A percentile compares a stretch with the other conserved stretches of the same genome.
These are phyloP conservation scores for Bipolaris zeicola DNA, from an alignment of 2,329 filamentous ascomycete species.

Conservation along the genomic window DNA sequence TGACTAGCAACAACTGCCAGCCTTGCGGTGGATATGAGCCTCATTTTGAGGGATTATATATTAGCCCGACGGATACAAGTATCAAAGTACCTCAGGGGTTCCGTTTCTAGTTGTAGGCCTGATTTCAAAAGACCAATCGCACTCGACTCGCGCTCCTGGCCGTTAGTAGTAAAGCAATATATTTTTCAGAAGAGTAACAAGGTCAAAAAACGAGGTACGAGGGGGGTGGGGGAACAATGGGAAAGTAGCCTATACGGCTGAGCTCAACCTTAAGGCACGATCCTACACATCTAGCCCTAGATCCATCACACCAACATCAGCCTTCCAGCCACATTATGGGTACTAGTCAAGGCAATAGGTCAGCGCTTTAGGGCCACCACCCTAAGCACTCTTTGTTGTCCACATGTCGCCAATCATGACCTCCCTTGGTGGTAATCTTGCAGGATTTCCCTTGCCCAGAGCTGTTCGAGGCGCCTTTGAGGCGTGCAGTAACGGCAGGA, in stretches of 20 bases:
- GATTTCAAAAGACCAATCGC: neutral
- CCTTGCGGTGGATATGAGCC: slow-evolving; percentile 13
- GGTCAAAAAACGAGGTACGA: neutral
- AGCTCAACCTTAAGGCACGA: slow-evolving; percentile 8
- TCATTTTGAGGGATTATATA: slow-evolving; percentile 11
- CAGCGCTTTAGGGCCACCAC: slow-evolving; percentile 6
- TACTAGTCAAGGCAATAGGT: slow-evolving; percentile 6
- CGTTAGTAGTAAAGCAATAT: neutral
- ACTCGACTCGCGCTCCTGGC: neutral
- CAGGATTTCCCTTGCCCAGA: slow-evolving; percentile 5
- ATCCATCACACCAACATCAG: slow-evolving; percentile 7
- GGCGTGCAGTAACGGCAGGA: slow-evolving; percentile 7
- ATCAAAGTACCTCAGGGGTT: neutral
- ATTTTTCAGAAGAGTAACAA: neutral
- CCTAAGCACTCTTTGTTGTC: slow-evolving; percentile 5
- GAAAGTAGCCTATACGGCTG: slow-evolving; percentile 1
- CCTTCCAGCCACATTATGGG: slow-evolving; percentile 9
- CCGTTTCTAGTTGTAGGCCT: neutral
- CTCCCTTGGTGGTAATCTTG: neutral
- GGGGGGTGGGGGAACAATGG: neutral
- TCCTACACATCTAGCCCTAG: slow-evolving; percentile 2
- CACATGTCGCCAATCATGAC: slow-evolving; percentile 6
- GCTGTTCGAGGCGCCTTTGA: slow-evolving; percentile 1
- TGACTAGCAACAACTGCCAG: slow-evolving; percentile 20
- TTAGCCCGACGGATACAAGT: neutral